A percentile compares a stretch with the other conserved stretches of the same genome.
These are phyloP conservation scores for Petrea volubilis DNA, from an alignment of 257 asterid genomes.

Conservation along the genomic window DNA sequence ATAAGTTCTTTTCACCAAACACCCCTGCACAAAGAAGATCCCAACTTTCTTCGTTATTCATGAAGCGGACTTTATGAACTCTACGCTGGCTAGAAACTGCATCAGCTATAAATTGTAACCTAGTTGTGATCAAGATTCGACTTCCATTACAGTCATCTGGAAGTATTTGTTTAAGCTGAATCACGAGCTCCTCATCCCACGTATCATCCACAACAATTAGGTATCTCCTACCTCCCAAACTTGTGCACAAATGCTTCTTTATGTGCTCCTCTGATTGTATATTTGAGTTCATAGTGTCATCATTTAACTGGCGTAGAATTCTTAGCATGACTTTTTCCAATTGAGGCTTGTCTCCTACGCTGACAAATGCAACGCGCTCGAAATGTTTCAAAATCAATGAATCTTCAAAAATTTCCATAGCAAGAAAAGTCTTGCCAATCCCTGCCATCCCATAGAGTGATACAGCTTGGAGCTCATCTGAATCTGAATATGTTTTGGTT, in stretches of 20 bases:
- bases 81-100: neutral
- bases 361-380: neutral
- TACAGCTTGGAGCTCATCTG: neutral
- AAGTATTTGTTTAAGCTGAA: neutral
- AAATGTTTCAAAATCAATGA: neutral
- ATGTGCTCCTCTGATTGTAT: neutral
- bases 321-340: neutral
- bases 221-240: neutral
- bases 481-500: neutral
- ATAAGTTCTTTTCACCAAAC: neutral
- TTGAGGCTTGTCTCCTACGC: neutral
- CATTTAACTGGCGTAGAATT: constrained; percentile 1
- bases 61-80: neutral
- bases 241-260: neutral
- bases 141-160: neutral
- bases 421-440: constrained; percentile 17
- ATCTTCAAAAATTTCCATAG: neutral
- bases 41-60: constrained; percentile 18
- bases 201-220: constrained; percentile 8
- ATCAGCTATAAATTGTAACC: neutral
- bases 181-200: neutral
- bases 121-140: neutral
- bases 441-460: constrained; percentile 5
- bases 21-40: neutral
- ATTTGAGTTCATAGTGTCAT: neutral